Base-by-base conservation (phyloP, 78 protist species). In the Dictyostelium discoideum region DNA sequence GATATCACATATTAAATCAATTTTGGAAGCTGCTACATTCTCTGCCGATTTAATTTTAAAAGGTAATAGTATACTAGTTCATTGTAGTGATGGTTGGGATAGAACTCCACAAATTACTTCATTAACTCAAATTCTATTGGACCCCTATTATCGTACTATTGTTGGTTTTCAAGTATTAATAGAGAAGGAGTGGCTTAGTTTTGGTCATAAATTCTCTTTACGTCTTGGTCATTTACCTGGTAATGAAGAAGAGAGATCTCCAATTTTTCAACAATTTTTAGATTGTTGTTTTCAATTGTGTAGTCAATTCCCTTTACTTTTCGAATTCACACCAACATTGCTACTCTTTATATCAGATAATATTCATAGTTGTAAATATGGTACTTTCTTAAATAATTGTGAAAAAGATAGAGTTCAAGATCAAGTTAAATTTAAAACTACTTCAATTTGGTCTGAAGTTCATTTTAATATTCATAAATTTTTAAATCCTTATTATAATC, bases 121-220 rank as follows among this genome's bases (percentile, higher is more conserved):
- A 3, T 60, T 97, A 11, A 92, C 99, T 5, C 86, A 90, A 80
- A 73, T 98, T 29, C 20, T 93, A 14, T 65, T 98, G 50, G 99
- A 98, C 42, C 98, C 97, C 1, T 84, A 57, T 39, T 85, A 85
- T 26, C 79, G 97, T 39, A 84, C 97, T 5, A 73, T 97, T 16
- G 60, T 88, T 60, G 98, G 98, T 5, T 97, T 97, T 77, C 73
- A 63, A n/a, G 96, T 97, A 20, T 86, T 98, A 29, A 86, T 98
- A 5, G 98, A 97, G 87, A 97, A 98, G 80, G 99, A 98, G 63
- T 98, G 99, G 99, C 80, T 97, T 29, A n/a, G 96, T 10, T 95
- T 96, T 67, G 99, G 99, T 10, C 99, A 98, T 85, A 95, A 95
- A 63, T 98, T 98, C 42, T 72, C 82, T 9, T 85, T 39, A 2